phyloP scores from a whole-genome alignment of 306 rosid genomes.

The Prunus mongolica region DNA sequence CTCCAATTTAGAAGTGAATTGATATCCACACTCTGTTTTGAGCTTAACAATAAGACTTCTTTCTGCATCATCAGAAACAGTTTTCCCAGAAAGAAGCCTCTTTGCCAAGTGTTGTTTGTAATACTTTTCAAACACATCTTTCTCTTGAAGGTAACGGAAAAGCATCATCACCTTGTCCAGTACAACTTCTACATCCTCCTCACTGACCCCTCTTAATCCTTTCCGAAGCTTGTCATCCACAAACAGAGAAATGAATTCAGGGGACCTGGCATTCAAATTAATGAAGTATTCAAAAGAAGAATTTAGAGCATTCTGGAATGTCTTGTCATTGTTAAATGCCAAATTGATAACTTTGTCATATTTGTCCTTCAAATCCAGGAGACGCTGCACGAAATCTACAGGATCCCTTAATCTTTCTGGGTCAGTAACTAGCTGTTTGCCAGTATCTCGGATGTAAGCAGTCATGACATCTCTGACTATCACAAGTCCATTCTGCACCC shows the following conservation, averaged over 20 bases:
- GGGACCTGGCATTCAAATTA: slow-evolving; percentile 73
- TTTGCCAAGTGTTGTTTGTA: slow-evolving; percentile 86
- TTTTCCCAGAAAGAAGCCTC: slow-evolving; percentile 77
- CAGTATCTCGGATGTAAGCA: slow-evolving; percentile 63
- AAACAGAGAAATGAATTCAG: slow-evolving; percentile 74
- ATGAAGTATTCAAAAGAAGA: slow-evolving; percentile 84
- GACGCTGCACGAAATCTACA: slow-evolving; percentile 78
- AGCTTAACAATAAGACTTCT: slow-evolving; percentile 83
- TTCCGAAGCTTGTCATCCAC: slow-evolving; percentile 79
- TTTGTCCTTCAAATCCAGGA: slow-evolving; percentile 72
- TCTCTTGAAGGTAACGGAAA: slow-evolving; percentile 77
- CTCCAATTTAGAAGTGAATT: slow-evolving; percentile 78
- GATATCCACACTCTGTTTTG: slow-evolving; percentile 80
- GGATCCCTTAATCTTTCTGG: slow-evolving; percentile 84
- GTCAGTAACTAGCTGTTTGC: slow-evolving; percentile 75
- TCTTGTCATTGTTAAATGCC: slow-evolving; percentile 80
- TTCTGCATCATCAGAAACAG: slow-evolving; percentile 79
- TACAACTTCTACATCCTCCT: slow-evolving; percentile 83
- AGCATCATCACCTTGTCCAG: slow-evolving; percentile 86
- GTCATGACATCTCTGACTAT: slow-evolving; percentile 69
- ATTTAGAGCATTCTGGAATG: slow-evolving; percentile 88
- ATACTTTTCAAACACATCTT: slow-evolving; percentile 81
- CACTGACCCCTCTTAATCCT: slow-evolving; percentile 77
- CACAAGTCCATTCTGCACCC: slow-evolving; percentile 56
- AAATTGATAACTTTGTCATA: slow-evolving; percentile 64